Evolutionary conservation across 1,284 basidiomycete species (phyloP).

Genomic region (Veloporphyrellus conicus): DNA sequence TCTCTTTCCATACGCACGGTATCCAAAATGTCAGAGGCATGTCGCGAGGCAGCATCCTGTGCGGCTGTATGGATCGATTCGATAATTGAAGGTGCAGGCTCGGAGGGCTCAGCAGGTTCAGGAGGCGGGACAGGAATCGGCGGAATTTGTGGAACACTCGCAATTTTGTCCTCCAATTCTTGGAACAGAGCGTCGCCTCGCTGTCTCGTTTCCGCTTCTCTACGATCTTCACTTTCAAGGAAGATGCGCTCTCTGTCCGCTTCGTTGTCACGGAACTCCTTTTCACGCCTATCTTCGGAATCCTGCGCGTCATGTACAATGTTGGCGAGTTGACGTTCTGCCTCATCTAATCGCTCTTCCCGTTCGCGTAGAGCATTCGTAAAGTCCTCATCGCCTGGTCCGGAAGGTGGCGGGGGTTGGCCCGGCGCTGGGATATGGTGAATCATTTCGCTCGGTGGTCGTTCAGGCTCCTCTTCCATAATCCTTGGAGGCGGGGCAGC

Average conservation of each 20-base stretch:
- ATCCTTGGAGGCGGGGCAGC: conserved; percentile 12
- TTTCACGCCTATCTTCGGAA: conserved; percentile 58
- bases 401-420: not conserved
- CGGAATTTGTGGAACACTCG: conserved; percentile 25
- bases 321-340: conserved; percentile 47
- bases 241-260: conserved; percentile 61
- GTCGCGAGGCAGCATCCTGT: conserved; percentile 49
- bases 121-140: conserved; percentile 24
- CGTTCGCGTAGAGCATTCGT: conserved; percentile 51
- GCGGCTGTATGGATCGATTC: conserved; percentile 37
- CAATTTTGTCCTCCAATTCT: conserved; percentile 42
- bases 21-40: conserved; percentile 55
- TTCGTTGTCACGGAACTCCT: conserved; percentile 59
- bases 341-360: conserved; percentile 51
- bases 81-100: conserved; percentile 29
- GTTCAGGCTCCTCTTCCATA: conserved; percentile 18
- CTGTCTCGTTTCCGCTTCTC: conserved; percentile 50
- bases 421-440: not conserved
- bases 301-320: conserved; percentile 47
- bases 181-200: conserved; percentile 49
- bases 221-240: conserved; percentile 51
- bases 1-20: conserved; percentile 58
- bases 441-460: conserved; percentile 19
- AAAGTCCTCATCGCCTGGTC: conserved; percentile 22
- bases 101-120: not conserved